Percentiles rank a stretch among this genome's conserved stretches.
These are phyloP conservation scores for Solanum appendiculatum DNA, from an alignment of 257 asterid genomes.

Conservation along the genomic window DNA sequence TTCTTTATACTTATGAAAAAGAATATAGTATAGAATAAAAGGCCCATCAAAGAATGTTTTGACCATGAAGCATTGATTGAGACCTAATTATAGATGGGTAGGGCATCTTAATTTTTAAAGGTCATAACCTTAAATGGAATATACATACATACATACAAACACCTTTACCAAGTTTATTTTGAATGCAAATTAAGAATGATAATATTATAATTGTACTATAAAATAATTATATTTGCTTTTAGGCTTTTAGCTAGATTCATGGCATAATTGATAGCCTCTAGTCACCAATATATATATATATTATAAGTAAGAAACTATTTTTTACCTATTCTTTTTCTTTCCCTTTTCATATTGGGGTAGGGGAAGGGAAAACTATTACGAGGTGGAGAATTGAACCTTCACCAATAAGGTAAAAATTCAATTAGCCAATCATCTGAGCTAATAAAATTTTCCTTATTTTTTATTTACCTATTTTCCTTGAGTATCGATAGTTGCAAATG, in stretches of 20 bases:
- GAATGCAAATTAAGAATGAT: not conserved
- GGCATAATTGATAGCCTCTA: not conserved
- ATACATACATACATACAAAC: not conserved
- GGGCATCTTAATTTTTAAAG: not conserved
- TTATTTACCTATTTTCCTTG: not conserved
- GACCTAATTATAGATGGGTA: not conserved
- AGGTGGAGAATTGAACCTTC: not conserved
- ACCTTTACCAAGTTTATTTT: not conserved
- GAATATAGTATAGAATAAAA: not conserved
- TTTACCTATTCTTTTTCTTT: not conserved
- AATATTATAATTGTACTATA: not conserved
- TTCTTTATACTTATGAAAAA: not conserved
- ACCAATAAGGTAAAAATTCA: too few species aligned
- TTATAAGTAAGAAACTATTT: not conserved
- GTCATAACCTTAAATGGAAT: not conserved
- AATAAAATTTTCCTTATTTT: too few species aligned
- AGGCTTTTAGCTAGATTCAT: not conserved
- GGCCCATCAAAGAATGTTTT: not conserved
- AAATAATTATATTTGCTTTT: not conserved
- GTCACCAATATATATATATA: not conserved
- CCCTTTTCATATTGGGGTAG: not conserved
- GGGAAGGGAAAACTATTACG: not conserved
- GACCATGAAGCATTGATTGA: not conserved
- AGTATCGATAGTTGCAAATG: not conserved
- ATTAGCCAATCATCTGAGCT: not conserved